phyloP scores from a whole-genome alignment of 495 filamentous ascomycete species.

The Penicillium pancosmium region DNA sequence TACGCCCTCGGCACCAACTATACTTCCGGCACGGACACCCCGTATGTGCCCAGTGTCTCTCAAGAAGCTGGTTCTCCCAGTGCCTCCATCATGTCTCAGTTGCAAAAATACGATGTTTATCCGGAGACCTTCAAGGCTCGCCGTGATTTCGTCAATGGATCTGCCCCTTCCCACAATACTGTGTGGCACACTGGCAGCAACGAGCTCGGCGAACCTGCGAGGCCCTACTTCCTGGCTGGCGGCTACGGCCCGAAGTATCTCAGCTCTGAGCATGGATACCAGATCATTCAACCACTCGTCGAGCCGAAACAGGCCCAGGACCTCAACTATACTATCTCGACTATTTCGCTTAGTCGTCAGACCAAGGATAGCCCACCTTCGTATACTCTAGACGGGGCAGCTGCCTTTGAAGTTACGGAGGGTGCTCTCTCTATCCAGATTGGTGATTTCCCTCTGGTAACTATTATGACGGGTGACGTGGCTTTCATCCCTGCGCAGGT shows the following conservation, averaged over 20 bases:
- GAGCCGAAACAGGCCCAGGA: conserved; percentile 34
- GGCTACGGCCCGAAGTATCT: conserved; percentile 46
- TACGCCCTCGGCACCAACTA: conserved; percentile 36
- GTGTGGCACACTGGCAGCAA: conserved; percentile 40
- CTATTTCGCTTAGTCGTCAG: conserved; percentile 32
- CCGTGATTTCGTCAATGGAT: conserved; percentile 40
- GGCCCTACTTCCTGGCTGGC: conserved; percentile 46
- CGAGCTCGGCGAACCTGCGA: conserved; percentile 23
- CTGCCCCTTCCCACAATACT: conserved; percentile 24
- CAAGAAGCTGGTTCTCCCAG: conserved; percentile 13
- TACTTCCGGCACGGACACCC: conserved; percentile 30
- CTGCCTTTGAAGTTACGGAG: conserved; percentile 47
- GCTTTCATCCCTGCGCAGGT: conserved; percentile 38
- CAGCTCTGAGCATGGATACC: conserved; percentile 37
- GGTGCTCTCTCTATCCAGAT: conserved; percentile 37
- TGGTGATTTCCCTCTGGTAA: conserved; percentile 32
- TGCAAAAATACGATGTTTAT: conserved; percentile 44
- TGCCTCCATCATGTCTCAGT: conserved; percentile 22
- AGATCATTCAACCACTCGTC: conserved; percentile 46
- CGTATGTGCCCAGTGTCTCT: conserved; percentile 27
- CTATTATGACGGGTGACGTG: conserved; percentile 39
- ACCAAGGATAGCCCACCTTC: conserved; percentile 20
- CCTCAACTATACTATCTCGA: conserved; percentile 41
- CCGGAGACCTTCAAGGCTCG: conserved; percentile 39
- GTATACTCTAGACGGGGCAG: conserved; percentile 27